phyloP scores from a whole-genome alignment of 345 rosid genomes.

The Syzygium aromaticum region DNA sequence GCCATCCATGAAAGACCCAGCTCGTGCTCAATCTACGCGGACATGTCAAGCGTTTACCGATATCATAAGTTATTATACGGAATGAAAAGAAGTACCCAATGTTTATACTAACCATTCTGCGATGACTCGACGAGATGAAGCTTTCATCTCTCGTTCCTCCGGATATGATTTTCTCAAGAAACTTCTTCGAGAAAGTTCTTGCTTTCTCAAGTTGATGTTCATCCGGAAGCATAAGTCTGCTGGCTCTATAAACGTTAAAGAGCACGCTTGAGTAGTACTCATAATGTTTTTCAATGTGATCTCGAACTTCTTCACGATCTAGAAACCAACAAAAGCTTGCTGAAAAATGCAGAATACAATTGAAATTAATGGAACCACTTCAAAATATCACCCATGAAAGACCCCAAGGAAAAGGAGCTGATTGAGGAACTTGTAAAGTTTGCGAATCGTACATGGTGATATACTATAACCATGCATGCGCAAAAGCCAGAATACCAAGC shows the following conservation, averaged over 20 bases:
- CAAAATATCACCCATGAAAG: neutral
- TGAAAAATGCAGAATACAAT: constrained; percentile 4
- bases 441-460: constrained; percentile 35
- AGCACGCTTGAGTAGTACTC: constrained; percentile 23
- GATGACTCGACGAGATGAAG: neutral
- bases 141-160: neutral
- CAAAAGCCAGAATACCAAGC: constrained; percentile 48
- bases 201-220: constrained; percentile 46
- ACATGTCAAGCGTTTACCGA: neutral
- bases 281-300: constrained; percentile 15
- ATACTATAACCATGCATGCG: constrained; percentile 39
- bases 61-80: neutral
- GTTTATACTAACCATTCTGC: constrained; percentile 5
- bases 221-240: constrained; percentile 46
- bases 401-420: neutral
- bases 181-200: constrained; percentile 28
- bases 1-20: constrained; percentile 46
- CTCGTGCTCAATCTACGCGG: constrained; percentile 33
- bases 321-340: constrained; percentile 58
- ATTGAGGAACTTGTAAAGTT: neutral
- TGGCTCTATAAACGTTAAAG: constrained; percentile 47
- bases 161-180: constrained; percentile 20
- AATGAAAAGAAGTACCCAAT: neutral
- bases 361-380: neutral
- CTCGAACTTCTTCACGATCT: constrained; percentile 16